A percentile compares a stretch with the other conserved stretches of the same genome.
Conservation (phyloP, 176 grass and related monocot species). For the Eragrostis curvula region DNA sequence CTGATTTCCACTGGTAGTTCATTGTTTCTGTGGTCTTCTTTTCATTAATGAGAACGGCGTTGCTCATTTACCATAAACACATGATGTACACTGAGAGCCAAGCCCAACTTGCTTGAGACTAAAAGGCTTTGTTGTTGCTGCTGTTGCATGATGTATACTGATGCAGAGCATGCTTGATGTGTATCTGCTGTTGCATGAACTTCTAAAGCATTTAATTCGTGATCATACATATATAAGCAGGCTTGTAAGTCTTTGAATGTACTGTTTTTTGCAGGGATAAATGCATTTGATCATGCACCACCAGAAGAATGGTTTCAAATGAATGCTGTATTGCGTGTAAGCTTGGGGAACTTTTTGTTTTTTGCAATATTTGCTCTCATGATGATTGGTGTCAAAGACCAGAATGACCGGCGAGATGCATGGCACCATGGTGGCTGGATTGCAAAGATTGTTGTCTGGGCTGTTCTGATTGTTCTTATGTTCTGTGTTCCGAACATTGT, state of each 20-base stretch:
- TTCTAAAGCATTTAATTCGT: no score
- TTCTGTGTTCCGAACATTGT: constrained; percentile 90
- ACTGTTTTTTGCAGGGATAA: constrained; percentile 54
- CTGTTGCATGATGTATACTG: not conserved
- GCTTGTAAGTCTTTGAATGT: constrained; percentile 11
- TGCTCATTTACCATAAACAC: constrained; percentile 7
- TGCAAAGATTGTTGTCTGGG: constrained; percentile 87
- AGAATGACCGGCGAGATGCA: constrained; percentile 85
- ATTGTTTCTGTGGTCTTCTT: not conserved
- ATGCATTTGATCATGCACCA: constrained; percentile 48
- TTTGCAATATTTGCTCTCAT: constrained; percentile 75
- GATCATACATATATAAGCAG: not conserved
- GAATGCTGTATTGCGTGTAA: constrained; percentile 88
- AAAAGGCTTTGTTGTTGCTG: not conserved
- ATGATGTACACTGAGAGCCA: not conserved
- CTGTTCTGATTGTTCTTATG: constrained; percentile 81
- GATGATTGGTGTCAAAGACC: constrained; percentile 95
- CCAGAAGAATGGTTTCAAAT: constrained; percentile 89
- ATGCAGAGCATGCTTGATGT: not conserved
- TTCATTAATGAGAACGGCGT: not conserved
- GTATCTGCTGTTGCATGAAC: no score
- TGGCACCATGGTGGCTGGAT: constrained; percentile 97
- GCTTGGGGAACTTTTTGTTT: constrained; percentile 95
- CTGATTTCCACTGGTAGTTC: no score
- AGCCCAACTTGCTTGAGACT: not conserved